Evolutionary conservation across 2,329 filamentous ascomycete species (phyloP).

Genomic region (Cladorrhinum sp.): DNA sequence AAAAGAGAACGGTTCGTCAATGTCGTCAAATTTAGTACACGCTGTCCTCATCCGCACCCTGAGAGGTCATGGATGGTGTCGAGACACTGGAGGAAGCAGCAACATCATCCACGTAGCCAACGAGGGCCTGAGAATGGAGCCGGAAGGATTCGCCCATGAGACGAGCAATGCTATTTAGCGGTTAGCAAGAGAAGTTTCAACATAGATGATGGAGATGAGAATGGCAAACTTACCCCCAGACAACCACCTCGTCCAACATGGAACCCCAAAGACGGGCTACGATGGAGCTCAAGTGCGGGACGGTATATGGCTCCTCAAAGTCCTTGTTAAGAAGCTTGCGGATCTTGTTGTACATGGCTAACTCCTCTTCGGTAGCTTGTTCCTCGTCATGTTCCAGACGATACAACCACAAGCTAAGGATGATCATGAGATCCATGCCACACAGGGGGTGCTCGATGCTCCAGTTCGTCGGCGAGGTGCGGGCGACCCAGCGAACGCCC

Average conservation of each 20-base stretch:
- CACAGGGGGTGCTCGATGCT: conserved; percentile 97
- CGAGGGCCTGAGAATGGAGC: conserved; percentile 88
- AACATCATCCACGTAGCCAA: conserved; percentile 87
- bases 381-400: conserved; percentile 99
- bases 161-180: conserved; percentile 68
- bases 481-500: conserved; percentile 96
- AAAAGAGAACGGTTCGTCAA: conserved; percentile 51
- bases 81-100: conserved; percentile 67
- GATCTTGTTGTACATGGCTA: conserved; percentile 89
- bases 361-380: conserved; percentile 77
- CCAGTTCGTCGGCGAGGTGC: conserved; percentile 97
- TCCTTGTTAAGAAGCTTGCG: conserved; percentile 89
- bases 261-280: conserved; percentile 95
- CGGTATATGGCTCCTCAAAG: conserved; percentile 70
- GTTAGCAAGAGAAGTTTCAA: conserved; percentile 42
- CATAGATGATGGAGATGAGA: background rate
- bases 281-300: conserved; percentile 85
- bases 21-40: conserved; percentile 59
- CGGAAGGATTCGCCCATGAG: conserved; percentile 99
- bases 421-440: conserved; percentile 95
- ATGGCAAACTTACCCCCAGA: conserved; percentile 82
- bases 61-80: conserved; percentile 69
- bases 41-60: conserved; percentile 68
- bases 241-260: conserved; percentile 97
- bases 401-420: conserved; percentile 96